Evolutionary conservation across 2,329 filamentous ascomycete species (phyloP).

Genomic region (Ophiostoma quercus): DNA sequence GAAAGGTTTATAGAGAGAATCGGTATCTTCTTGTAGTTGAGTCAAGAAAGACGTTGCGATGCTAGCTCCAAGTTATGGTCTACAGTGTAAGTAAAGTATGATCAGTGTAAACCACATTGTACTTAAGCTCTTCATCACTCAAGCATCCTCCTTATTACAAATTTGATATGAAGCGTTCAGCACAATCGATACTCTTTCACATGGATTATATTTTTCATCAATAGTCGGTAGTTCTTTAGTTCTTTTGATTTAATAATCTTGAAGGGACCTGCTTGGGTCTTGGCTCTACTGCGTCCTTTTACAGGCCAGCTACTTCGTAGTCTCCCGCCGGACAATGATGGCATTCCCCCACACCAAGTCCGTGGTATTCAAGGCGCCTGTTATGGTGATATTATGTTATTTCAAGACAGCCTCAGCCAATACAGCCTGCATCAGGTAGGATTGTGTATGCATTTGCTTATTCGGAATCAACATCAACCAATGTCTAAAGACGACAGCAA

Average conservation of each 20-base stretch:
- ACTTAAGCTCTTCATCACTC: not conserved
- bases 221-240: not conserved
- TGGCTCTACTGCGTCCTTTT: not conserved
- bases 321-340: constrained; percentile 1
- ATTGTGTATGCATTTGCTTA: not conserved
- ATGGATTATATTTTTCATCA: not conserved
- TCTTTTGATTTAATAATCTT: no score
- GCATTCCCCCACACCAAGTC: constrained; percentile 9
- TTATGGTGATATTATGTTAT: not conserved
- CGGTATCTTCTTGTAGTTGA: no score
- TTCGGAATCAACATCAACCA: not conserved
- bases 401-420: not conserved
- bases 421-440: not conserved
- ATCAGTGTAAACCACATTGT: no score
- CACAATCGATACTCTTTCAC: not conserved
- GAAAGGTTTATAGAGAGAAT: no score
- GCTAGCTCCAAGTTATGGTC: no score
- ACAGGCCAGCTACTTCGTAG: not conserved
- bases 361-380: not conserved
- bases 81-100: no score
- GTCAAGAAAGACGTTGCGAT: no score
- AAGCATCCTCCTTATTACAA: no score
- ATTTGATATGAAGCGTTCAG: not conserved
- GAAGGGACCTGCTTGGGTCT: no score
- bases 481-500: not conserved